Base-by-base conservation (phyloP, 371 early-diverging fungal species). In the Mucor piriformis region DNA sequence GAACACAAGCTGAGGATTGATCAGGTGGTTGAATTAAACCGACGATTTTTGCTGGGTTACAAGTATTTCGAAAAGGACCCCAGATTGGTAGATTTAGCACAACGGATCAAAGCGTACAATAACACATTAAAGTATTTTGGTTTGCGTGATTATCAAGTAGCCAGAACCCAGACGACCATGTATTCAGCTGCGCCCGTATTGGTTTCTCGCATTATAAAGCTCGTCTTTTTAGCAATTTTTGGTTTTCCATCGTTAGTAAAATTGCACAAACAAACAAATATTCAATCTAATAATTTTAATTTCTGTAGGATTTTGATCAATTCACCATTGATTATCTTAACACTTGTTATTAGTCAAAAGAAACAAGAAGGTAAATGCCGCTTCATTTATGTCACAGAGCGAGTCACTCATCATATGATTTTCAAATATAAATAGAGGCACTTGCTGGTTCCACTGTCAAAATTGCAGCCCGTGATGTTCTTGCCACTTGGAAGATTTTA, bases 401-500 rank as follows among this genome's bases (percentile, higher is more conserved):
- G 24, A 18, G 42, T 42, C 18, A 42, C 8, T 42, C 5, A 42
- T 42, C 42, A 54, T 54, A 27, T 54, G 54, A 42, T 54, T 33
- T 11, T 35, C 12, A 21, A 11, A 37, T 13, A 18, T 72, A 77
- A 25, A 66, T 66, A 73, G 91, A 92, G 67, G 95, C 95, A 4
- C 67, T 89, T 34, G 88, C 86, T 3, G 84, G 83, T 12, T 92
- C 92, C 10, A 84, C 79, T 50, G 95, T 95, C 49, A 95, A 95
- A 66, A 83, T 94, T 55, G 83, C 82, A 29, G 95, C 90, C 15
- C 84, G 83, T 29, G 95, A 95, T 71, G 95, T 95, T 4, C 72
- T 94, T 6, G 90, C 92, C 0, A 92, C 95, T 1, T 94, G 95
- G 95, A 94, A 94, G 64, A 81, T 94, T 11, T 62, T 91, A 20